A percentile compares a stretch with the other conserved stretches of the same genome.
phyloP scores from a whole-genome alignment of 768 basidiomycete genomes.

The Suillus plorans region DNA sequence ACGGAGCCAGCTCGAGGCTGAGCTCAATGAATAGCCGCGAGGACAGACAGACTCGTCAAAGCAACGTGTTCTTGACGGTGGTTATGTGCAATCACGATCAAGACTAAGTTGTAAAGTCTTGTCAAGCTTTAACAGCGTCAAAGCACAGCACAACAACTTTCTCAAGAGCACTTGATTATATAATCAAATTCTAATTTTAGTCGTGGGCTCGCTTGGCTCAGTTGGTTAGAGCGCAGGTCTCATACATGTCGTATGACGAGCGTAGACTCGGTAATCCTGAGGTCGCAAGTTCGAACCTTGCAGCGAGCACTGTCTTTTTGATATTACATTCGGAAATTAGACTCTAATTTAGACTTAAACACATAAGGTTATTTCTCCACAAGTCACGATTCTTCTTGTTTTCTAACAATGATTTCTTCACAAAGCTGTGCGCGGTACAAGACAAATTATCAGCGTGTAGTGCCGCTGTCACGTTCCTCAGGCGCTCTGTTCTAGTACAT shows the following conservation, averaged over 20 bases:
- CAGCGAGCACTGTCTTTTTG: constrained; percentile 43
- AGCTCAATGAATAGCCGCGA: not conserved
- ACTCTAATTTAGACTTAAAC: not conserved
- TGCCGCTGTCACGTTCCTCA: not conserved
- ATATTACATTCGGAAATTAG: not conserved
- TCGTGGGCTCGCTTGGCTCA: constrained; percentile 46
- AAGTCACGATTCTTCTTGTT: not conserved
- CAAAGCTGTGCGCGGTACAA: not conserved
- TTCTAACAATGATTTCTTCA: not conserved
- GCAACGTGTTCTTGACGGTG: constrained; percentile 1
- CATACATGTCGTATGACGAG: constrained; percentile 39
- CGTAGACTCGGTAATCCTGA: constrained; percentile 45
- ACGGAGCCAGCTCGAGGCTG: constrained; percentile 2
- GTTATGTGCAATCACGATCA: constrained; percentile 4
- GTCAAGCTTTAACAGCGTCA: not conserved
- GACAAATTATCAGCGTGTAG: not conserved
- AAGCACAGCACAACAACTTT: not conserved
- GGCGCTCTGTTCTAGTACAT: not conserved
- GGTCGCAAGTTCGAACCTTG: constrained; percentile 66
- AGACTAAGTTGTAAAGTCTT: not conserved
- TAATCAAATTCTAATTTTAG: not conserved
- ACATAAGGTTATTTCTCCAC: not conserved
- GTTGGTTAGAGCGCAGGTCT: constrained; percentile 61
- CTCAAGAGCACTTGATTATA: not conserved
- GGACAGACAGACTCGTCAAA: constrained; percentile 2